Evolutionary conservation across 768 basidiomycete genomes (phyloP), one percentile per base, ranked within the genome.

Genomic region (Lactarius akahatsu): DNA sequence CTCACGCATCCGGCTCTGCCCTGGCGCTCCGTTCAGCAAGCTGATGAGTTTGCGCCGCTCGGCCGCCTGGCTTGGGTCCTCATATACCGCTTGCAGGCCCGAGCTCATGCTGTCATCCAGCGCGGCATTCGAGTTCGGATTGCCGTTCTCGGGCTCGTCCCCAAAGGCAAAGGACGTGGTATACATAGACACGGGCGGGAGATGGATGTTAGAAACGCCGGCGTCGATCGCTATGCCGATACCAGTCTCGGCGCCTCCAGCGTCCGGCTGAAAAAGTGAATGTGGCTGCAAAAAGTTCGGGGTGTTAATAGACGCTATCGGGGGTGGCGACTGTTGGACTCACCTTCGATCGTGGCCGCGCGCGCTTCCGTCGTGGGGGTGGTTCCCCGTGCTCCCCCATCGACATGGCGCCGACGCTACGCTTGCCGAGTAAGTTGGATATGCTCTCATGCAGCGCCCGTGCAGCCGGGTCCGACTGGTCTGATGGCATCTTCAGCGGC

Each of bases 371-470:
- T 16, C 61, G 58, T 59, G 72, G 74, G 57, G 63, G 68, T 2
- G 67, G 68, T 15, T 67, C 71, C 18, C 52, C 47, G 23, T 62
- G 52, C 13, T 64, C 63, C 38, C 52, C 73, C 8, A 71, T 71
- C 54, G 73, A 74, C 3, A 78, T 76, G 0, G 81, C 76, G 11
- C 80, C 65, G 30, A 59, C 61, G 45, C 28, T 79, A 10, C 90
- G 81, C 74, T 93, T 92, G 10, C 90, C 90, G 18, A 92, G 77
- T 63, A 91, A 74, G 26, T 84, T 83, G 6, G 85, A 84, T 58
- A 92, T 84, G 66, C 85, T 88, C 69, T 90, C 87, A 68, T 89
- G 84, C 26, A 91, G 77, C 20, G 83, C 87, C 70, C 79, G 83
- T n/a, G 86, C 30, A 80, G 80, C 58, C 7, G 50, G 61, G 30